phyloP scores from a whole-genome alignment of 257 asterid species.

The Nicotiana tomentosiformis region DNA sequence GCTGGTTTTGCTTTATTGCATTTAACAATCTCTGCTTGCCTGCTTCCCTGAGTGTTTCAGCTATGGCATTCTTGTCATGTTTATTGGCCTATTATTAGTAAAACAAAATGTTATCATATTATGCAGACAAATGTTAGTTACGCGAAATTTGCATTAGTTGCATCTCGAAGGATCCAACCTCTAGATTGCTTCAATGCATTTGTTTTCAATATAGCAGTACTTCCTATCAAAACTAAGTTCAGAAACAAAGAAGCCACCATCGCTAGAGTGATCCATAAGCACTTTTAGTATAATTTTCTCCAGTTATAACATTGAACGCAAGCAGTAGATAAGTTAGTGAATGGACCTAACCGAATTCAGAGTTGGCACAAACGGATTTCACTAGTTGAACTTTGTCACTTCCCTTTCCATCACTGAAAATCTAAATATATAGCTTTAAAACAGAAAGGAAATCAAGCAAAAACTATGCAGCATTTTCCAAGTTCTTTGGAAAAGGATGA shows the following conservation, averaged over 20 bases:
- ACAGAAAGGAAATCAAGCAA: not conserved
- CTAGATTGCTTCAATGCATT: no score
- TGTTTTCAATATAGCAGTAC: no score
- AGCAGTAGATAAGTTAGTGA: not conserved
- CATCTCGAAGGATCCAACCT: no score
- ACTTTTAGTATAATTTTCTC: not conserved
- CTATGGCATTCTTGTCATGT: conserved; percentile 58
- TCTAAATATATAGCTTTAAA: not conserved
- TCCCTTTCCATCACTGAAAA: conserved; percentile 1
- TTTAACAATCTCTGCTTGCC: conserved; percentile 64
- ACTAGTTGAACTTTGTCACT: not conserved
- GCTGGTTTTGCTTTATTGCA: conserved; percentile 56
- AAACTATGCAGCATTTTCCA: not conserved
- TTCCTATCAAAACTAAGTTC: no score
- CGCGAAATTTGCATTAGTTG: not conserved
- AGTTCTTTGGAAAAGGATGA: not conserved
- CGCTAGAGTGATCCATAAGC: no score
- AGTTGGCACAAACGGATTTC: not conserved
- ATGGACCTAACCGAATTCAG: not conserved
- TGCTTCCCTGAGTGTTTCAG: conserved; percentile 60
- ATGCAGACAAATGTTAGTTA: not conserved
- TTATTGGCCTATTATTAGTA: conserved; percentile 36
- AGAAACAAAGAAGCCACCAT: no score
- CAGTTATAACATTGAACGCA: not conserved
- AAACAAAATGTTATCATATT: not conserved